Conservation (phyloP, 306 rosid genomes). For the Malus asiatica region DNA sequence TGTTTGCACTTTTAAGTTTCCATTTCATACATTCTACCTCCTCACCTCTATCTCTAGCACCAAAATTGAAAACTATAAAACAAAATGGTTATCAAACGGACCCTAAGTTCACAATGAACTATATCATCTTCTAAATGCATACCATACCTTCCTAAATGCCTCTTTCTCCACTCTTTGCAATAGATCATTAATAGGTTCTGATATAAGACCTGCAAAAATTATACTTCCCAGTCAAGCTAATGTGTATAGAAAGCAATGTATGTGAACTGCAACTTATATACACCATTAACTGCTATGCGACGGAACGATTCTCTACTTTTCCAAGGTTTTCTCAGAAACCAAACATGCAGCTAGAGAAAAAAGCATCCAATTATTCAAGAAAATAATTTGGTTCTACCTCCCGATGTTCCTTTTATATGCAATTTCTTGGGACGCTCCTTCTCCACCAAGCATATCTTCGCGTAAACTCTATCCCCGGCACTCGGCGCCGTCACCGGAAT, state of each 20-base stretch:
- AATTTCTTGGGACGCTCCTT: slow-evolving; percentile 40
- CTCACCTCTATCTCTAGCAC: too few relatives aligned
- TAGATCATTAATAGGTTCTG: slow-evolving; percentile 49
- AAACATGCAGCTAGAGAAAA: neutral
- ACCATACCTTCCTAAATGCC: slow-evolving; percentile 67
- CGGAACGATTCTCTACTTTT: neutral
- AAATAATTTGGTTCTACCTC: slow-evolving; percentile 34
- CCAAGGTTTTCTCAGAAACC: slow-evolving; percentile 1
- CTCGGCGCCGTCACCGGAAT: slow-evolving; percentile 76
- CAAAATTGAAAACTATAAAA: too few relatives aligned
- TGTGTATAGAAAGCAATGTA: neutral
- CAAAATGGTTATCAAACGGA: too few relatives aligned
- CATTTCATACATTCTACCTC: too few relatives aligned
- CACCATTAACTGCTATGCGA: neutral
- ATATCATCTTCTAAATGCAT: neutral
- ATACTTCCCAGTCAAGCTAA: neutral
- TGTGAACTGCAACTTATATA: neutral
- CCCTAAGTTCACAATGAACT: neutral
- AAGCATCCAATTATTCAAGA: neutral
- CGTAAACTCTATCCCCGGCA: slow-evolving; percentile 74
- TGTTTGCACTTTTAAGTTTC: too few relatives aligned
- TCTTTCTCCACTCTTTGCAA: slow-evolving; percentile 75
- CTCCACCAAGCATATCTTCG: slow-evolving; percentile 41
- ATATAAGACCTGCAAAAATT: slow-evolving; percentile 50
- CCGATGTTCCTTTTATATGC: slow-evolving; percentile 22